Base-by-base conservation (phyloP, 176 grass and related monocot genomes). In the Phragmites australis region DNA sequence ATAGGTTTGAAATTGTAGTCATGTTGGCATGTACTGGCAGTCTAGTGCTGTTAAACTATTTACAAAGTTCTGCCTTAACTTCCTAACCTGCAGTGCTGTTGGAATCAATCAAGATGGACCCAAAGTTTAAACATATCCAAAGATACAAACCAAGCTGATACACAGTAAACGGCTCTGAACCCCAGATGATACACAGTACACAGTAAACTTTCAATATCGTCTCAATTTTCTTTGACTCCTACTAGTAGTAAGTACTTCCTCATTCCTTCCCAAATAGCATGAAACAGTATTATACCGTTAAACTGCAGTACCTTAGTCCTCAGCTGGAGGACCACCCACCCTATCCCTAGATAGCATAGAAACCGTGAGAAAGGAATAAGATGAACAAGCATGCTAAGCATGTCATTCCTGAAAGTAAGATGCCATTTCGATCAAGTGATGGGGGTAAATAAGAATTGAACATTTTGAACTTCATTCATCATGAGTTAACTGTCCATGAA, bases 1-100 rank as follows among this genome's bases (percentile, higher is more conserved):
- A 72, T 23, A 52, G 65, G 72, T 40, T 60, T 85, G 23, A 78
- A 70, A 60, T 49, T 71, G 32, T 31, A 65, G 45, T 37, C 9
- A 46, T 21, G 18, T 44, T 43, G 30, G 75, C 45, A 21, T 79
- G 46, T 67, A 67, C 37, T 63, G 37, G 18, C 21, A 60, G 22
- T 11, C 22, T 49, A 58, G 3, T 81, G 22, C 14, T 55, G 23
- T 58, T 59, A 21, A 66, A 74, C 49, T 58, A 54, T 46, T 56
- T 80, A 39, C 29, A 6, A 31, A 55, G 61, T 56, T 73, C 10
- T 56, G 48, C 39, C 19, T 73, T 78, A 68, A 29, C 27, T 49
- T 69, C 52, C 64, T 34, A 69, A 65, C 27, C 19, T 76, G 15
- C 23, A 68, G 48, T 32, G 26, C 43, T 40, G 31, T 64, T 74